Percentiles rank a stretch among this genome's conserved stretches.
Conservation (phyloP, 1,284 basidiomycete genomes). For the Papiliotrema nemorosa region DNA sequence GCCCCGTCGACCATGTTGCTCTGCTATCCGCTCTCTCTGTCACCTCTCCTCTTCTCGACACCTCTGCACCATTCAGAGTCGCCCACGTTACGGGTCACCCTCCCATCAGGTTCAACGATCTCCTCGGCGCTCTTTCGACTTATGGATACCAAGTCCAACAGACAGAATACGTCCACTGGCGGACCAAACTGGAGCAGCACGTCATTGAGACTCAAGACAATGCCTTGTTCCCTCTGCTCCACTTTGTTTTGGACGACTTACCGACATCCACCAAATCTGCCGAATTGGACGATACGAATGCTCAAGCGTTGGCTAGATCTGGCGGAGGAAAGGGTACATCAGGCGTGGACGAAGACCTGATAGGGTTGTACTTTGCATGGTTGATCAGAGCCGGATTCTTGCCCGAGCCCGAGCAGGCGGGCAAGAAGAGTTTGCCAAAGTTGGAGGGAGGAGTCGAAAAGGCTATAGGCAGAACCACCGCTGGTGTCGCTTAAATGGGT, state of each 20-base stretch:
- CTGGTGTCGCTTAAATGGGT: slow-evolving; percentile 28
- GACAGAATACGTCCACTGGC: slow-evolving; percentile 90
- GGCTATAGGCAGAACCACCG: slow-evolving; percentile 49
- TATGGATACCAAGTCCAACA: slow-evolving; percentile 79
- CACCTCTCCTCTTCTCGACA: slow-evolving; percentile 40
- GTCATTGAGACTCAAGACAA: slow-evolving; percentile 93
- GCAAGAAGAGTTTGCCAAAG: slow-evolving; percentile 41
- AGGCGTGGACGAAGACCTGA: slow-evolving; percentile 71
- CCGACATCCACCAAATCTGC: slow-evolving; percentile 95
- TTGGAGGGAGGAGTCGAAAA: slow-evolving; percentile 43
- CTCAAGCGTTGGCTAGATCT: slow-evolving; percentile 61
- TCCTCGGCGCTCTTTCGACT: slow-evolving; percentile 68
- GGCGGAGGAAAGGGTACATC: slow-evolving; percentile 54
- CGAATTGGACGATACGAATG: slow-evolving; percentile 84
- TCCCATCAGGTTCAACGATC: slow-evolving; percentile 81
- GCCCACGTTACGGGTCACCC: slow-evolving; percentile 87
- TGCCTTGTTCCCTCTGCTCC: slow-evolving; percentile 92
- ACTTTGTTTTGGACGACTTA: slow-evolving; percentile 95
- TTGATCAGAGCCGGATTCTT: slow-evolving; percentile 83
- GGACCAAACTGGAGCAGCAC: slow-evolving; percentile 87
- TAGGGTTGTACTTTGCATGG: slow-evolving; percentile 94
- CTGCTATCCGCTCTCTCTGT: slow-evolving; percentile 65
- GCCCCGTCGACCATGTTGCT: slow-evolving; percentile 96
- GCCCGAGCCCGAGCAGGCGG: slow-evolving; percentile 55
- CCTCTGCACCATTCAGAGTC: slow-evolving; percentile 57